phyloP scores from a whole-genome alignment of 768 basidiomycete genomes.

The Udeniomyces megalosporus region DNA sequence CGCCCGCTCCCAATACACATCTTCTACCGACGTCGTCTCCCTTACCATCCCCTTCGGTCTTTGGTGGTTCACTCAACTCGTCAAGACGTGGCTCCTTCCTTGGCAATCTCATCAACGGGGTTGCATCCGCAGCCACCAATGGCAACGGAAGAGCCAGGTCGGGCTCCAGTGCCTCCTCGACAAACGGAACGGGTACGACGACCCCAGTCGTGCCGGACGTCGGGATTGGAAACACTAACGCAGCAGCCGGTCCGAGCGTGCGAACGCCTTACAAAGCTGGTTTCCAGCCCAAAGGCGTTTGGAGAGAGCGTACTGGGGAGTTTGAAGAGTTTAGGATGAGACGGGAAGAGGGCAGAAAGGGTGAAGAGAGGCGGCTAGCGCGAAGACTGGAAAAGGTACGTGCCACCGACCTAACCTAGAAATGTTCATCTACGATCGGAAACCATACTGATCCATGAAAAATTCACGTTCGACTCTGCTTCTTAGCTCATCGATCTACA shows the following conservation, averaged over 20 bases:
- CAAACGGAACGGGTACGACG: no score
- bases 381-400: conserved; percentile 74
- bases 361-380: conserved; percentile 70
- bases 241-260: neutral
- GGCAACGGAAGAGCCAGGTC: neutral
- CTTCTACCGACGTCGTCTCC: neutral
- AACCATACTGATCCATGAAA: no score
- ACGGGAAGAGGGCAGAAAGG: conserved; percentile 37
- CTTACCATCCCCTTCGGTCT: neutral
- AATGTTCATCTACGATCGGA: neutral
- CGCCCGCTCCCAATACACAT: no score
- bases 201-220: no score
- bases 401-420: no score
- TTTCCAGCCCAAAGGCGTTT: conserved; percentile 83
- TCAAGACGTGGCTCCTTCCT: neutral
- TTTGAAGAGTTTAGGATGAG: conserved; percentile 38
- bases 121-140: neutral
- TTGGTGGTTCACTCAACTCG: neutral
- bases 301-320: conserved; percentile 62
- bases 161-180: no score
- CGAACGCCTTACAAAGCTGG: conserved; percentile 55
- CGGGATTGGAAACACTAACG: no score
- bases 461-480: neutral
- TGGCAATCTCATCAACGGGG: neutral
- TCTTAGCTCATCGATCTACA: conserved; percentile 34